A percentile compares a stretch with the other conserved stretches of the same genome.
phyloP scores from a whole-genome alignment of 2,329 filamentous ascomycete genomes.

The Helotiales sp. region DNA sequence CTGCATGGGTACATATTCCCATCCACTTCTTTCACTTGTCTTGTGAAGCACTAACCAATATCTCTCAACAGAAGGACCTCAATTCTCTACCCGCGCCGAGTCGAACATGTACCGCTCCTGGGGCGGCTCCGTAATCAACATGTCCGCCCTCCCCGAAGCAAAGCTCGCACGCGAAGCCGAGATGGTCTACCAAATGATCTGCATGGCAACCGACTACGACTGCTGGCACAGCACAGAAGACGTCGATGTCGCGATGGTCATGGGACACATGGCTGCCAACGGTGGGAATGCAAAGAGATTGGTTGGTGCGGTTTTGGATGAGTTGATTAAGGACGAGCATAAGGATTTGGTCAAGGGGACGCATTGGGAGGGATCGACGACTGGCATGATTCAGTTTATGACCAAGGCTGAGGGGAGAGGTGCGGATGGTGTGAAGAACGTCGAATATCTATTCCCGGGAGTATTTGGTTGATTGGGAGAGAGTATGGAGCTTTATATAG shows the following conservation, averaged over 20 bases:
- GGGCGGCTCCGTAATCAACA: constrained; percentile 97
- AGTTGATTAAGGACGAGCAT: constrained; percentile 79
- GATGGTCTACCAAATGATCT: constrained; percentile 97
- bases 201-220: constrained; percentile 99
- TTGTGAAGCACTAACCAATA: constrained; percentile 11
- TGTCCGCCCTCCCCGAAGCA: constrained; percentile 93
- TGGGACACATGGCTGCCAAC: constrained; percentile 95
- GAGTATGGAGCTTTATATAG: not conserved
- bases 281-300: constrained; percentile 84
- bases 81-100: constrained; percentile 96
- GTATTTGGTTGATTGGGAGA: constrained; percentile 25
- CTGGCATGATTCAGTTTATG: constrained; percentile 79
- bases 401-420: constrained; percentile 78
- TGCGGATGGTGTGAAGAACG: constrained; percentile 75
- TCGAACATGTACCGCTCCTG: constrained; percentile 92
- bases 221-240: constrained; percentile 88
- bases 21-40: too few relatives aligned
- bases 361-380: constrained; percentile 77
- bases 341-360: constrained; percentile 76
- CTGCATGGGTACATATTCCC: constrained; percentile 76
- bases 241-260: constrained; percentile 96
- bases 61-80: constrained; percentile 78
- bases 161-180: constrained; percentile 97
- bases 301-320: constrained; percentile 85
- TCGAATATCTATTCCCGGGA: constrained; percentile 87